phyloP scores from a whole-genome alignment of 192 early-diverging fungal species.

The Helicostylum pulchrum region DNA sequence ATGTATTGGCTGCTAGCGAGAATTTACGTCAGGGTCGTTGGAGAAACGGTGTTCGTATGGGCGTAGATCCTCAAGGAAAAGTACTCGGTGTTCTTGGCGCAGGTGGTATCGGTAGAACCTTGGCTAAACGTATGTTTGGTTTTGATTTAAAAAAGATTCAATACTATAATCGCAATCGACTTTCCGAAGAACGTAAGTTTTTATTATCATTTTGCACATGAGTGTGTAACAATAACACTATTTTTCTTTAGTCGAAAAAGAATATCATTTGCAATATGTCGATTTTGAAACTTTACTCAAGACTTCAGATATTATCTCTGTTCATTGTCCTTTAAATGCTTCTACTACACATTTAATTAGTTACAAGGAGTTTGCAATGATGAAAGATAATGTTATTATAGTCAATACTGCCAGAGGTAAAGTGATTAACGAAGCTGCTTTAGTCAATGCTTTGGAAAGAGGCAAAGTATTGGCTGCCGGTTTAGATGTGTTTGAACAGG shows the following conservation, averaged over 20 bases:
- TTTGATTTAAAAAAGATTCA: slow-evolving; percentile 46
- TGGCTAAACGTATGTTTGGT: slow-evolving; percentile 45
- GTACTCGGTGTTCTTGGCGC: slow-evolving; percentile 47
- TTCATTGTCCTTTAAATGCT: slow-evolving; percentile 43
- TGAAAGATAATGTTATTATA: slow-evolving; percentile 48
- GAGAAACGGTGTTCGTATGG: slow-evolving; percentile 31
- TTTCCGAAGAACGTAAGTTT: slow-evolving; percentile 37
- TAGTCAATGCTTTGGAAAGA: slow-evolving; percentile 45
- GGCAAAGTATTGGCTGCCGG: slow-evolving; percentile 42
- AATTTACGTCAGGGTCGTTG: slow-evolving; percentile 40
- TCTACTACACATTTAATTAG: slow-evolving; percentile 41
- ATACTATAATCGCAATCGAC: slow-evolving; percentile 47
- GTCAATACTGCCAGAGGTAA: slow-evolving; percentile 51
- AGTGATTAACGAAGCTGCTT: slow-evolving; percentile 46
- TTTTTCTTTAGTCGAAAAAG: slow-evolving; percentile 37
- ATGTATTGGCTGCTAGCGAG: slow-evolving; percentile 33
- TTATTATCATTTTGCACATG: not conserved
- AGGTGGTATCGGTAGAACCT: slow-evolving; percentile 51
- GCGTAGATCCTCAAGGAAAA: slow-evolving; percentile 39
- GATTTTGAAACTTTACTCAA: slow-evolving; percentile 50
- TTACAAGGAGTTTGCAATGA: slow-evolving; percentile 43
- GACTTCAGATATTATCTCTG: slow-evolving; percentile 49
- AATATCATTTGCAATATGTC: slow-evolving; percentile 41
- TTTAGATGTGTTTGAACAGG: slow-evolving; percentile 35
- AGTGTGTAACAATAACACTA: not conserved